These are phyloP conservation scores for Bipolaris bicolor DNA, from an alignment of 2,329 filamentous ascomycete species.

Conservation along the genomic window DNA sequence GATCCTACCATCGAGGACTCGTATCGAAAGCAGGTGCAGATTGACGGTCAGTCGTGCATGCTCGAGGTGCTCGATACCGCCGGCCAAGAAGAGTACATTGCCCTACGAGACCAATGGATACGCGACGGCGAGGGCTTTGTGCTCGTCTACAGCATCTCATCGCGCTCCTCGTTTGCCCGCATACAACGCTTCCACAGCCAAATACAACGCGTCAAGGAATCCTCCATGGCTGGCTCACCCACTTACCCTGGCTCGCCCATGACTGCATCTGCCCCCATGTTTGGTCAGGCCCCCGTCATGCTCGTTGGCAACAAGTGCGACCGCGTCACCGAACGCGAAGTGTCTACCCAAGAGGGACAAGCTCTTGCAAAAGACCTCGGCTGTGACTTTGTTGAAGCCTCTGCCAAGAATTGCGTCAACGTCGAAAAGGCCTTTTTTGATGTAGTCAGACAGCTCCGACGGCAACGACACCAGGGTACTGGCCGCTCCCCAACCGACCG, in stretches of 20 bases:
- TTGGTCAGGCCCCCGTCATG: conserved; percentile 88
- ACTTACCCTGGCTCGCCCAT: conserved; percentile 79
- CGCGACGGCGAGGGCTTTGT: conserved; percentile 97
- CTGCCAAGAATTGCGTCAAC: conserved; percentile 97
- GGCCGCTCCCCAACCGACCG: conserved; percentile 28
- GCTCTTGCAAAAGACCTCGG: conserved; percentile 89
- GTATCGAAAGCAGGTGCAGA: conserved; percentile 75
- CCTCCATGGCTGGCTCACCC: conserved; percentile 71
- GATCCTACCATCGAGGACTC: conserved; percentile 73
- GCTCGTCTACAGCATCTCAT: conserved; percentile 97
- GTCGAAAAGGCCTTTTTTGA: conserved; percentile 99
- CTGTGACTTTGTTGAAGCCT: conserved; percentile 96
- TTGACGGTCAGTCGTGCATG: conserved; percentile 95
- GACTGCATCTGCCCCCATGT: conserved; percentile 54
- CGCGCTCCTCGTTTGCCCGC: conserved; percentile 89
- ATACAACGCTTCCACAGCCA: conserved; percentile 97
- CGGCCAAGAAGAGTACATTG: conserved; percentile 98
- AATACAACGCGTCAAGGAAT: conserved; percentile 97
- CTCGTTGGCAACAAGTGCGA: conserved; percentile 99
- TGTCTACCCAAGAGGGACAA: conserved; percentile 94
- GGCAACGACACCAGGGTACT: conserved; percentile 68
- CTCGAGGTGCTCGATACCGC: conserved; percentile 96
- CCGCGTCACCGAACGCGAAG: conserved; percentile 91
- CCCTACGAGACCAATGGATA: conserved; percentile 96
- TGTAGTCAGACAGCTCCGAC: conserved; percentile 86